These are phyloP conservation scores for Pseudomassariella vexata DNA, from an alignment of 2,329 filamentous ascomycete species.

Conservation along the genomic window DNA sequence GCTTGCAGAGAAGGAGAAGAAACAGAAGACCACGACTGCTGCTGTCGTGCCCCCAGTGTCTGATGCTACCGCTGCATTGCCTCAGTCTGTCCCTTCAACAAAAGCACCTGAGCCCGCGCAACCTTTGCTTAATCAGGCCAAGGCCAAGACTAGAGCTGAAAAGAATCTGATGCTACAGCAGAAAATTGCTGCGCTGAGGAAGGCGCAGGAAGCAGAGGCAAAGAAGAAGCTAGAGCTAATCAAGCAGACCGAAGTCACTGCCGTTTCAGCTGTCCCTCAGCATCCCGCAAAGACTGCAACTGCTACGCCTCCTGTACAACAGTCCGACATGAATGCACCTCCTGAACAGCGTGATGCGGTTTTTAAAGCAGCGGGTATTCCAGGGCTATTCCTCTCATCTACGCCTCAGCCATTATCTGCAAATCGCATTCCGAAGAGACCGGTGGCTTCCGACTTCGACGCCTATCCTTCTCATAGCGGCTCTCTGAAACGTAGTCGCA, in stretches of 20 bases:
- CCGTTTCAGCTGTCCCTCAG: conserved; percentile 7
- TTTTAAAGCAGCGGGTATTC: conserved; percentile 16
- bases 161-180: conserved; percentile 70
- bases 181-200: conserved; percentile 71
- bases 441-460: conserved; percentile 66
- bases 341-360: conserved; percentile 7
- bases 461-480: conserved; percentile 36
- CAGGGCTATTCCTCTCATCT: conserved; percentile 17
- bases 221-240: conserved; percentile 14
- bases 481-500: conserved; percentile 52
- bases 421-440: conserved; percentile 43
- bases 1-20: conserved; percentile 26
- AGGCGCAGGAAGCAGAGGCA: conserved; percentile 27
- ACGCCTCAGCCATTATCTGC: conserved; percentile 14
- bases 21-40: too few relatives aligned
- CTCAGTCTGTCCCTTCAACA: conserved; percentile 1
- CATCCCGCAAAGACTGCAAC: conserved; percentile 1
- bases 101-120: conserved; percentile 7
- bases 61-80: conserved; percentile 5
- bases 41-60: conserved; percentile 7
- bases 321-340: conserved; percentile 1
- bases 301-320: not conserved
- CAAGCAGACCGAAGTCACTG: conserved; percentile 8
- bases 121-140: conserved; percentile 13
- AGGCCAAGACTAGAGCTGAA: conserved; percentile 49